These are phyloP conservation scores for Magnolia kwangsiensis DNA, from an alignment of 164 flowering plant genomes.

Conservation along the genomic window DNA sequence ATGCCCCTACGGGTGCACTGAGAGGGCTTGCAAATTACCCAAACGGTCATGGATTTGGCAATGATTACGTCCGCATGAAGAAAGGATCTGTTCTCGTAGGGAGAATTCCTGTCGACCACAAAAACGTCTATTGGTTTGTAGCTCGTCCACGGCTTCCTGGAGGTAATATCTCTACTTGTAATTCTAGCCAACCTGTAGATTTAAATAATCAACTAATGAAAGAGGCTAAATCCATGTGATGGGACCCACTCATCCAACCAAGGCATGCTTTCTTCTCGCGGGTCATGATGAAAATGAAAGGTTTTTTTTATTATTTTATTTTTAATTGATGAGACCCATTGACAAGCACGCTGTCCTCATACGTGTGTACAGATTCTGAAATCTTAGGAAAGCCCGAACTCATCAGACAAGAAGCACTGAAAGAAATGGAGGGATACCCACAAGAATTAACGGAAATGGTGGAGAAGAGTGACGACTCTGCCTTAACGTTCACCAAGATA, in stretches of 20 bases:
- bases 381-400: constrained; percentile 16
- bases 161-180: constrained; percentile 20
- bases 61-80: constrained; percentile 18
- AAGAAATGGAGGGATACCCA: constrained; percentile 21
- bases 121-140: constrained; percentile 43
- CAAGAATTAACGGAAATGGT: constrained; percentile 24
- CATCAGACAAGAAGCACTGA: constrained; percentile 17
- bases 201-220: no score
- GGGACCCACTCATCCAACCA: no score
- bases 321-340: no score
- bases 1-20: constrained; percentile 16
- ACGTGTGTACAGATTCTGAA: constrained; percentile 20
- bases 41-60: constrained; percentile 34
- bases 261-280: no score
- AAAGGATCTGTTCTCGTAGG: constrained; percentile 21
- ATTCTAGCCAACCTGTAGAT: no score
- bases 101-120: constrained; percentile 35
- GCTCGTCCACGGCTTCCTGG: constrained; percentile 10
- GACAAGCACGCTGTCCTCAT: no score
- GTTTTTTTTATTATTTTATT: no score
- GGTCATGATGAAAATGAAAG: no score
- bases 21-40: constrained; percentile 43
- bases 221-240: no score
- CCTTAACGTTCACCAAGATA: constrained; percentile 15
- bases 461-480: constrained; percentile 16